Conservation (phyloP, 176 grass and related monocot genomes). For the Cenchrus purpureus region DNA sequence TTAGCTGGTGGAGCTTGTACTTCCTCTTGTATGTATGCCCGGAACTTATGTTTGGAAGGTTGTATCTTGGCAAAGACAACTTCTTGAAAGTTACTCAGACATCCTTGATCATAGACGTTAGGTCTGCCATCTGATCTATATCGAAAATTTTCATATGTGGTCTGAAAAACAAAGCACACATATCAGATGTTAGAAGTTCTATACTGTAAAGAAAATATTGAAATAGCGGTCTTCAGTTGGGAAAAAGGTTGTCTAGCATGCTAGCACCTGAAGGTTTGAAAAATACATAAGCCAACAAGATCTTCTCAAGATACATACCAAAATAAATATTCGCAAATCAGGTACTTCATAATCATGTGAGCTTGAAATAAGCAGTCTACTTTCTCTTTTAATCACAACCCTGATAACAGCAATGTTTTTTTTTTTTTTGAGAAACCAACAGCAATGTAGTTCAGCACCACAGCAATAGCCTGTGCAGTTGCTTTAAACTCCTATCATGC, state of each 20-base stretch:
- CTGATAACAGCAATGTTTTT: background rate
- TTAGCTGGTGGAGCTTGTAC: constrained; percentile 38
- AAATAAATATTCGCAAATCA: constrained; percentile 18
- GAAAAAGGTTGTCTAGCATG: background rate
- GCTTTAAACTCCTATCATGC: constrained; percentile 1
- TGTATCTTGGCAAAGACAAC: constrained; percentile 53
- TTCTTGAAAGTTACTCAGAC: constrained; percentile 69
- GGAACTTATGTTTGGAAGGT: constrained; percentile 72
- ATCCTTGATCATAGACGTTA: constrained; percentile 69
- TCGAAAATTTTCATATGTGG: constrained; percentile 82
- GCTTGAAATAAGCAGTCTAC: background rate
- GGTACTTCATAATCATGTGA: background rate
- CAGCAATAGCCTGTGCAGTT: background rate
- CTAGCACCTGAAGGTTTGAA: background rate
- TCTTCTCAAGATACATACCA: constrained; percentile 16
- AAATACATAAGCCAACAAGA: constrained; percentile 10
- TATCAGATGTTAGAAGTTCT: constrained; percentile 21
- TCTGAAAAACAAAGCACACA: constrained; percentile 52
- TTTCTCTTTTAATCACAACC: constrained; percentile 21
- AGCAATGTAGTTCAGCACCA: constrained; percentile 10
- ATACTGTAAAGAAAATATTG: constrained; percentile 13
- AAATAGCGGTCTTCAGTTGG: constrained; percentile 24
- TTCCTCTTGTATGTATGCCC: constrained; percentile 56
- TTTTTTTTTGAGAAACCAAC: too few species aligned
- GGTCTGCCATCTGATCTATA: constrained; percentile 54